These are phyloP conservation scores for Fraxinus angustifolia DNA, from an alignment of 305 asterid species.

Conservation along the genomic window DNA sequence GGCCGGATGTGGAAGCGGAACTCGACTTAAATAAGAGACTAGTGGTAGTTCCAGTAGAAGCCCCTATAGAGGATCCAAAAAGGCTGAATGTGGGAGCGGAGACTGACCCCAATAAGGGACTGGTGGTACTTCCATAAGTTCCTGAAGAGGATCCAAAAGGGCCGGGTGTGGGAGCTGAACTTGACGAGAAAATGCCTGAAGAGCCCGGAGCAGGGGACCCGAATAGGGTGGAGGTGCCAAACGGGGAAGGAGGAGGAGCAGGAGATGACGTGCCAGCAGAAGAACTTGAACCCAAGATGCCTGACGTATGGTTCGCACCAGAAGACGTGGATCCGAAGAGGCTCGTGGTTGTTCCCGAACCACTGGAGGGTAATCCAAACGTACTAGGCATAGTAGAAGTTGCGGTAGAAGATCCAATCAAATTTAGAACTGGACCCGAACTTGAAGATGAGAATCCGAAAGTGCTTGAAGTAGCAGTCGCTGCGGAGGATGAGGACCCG, in stretches of 20 bases:
- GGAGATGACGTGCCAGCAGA: slow-evolving; percentile 24
- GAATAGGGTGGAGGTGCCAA: slow-evolving; percentile 22
- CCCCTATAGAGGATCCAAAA: not conserved
- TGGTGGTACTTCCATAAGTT: slow-evolving; percentile 24
- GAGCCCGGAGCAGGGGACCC: not conserved
- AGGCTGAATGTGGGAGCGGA: not conserved
- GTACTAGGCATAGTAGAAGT: slow-evolving; percentile 21
- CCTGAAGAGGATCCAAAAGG: slow-evolving; percentile 28
- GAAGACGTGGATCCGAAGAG: slow-evolving; percentile 30
- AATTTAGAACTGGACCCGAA: not conserved
- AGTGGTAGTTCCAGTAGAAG: slow-evolving; percentile 19
- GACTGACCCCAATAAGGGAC: slow-evolving; percentile 33
- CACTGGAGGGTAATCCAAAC: slow-evolving; percentile 32
- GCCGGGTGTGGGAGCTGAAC: not conserved
- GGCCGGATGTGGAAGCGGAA: slow-evolving; percentile 15
- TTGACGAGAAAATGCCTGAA: not conserved
- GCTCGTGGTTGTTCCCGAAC: slow-evolving; percentile 23
- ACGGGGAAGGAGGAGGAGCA: slow-evolving; percentile 30
- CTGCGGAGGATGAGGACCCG: slow-evolving; percentile 7
- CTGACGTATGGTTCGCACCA: slow-evolving; percentile 19
- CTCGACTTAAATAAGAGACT: slow-evolving; percentile 21
- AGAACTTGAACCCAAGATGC: slow-evolving; percentile 31
- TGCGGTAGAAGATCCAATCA: slow-evolving; percentile 27
- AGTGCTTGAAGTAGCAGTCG: slow-evolving; percentile 1
- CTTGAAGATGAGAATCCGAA: slow-evolving; percentile 3